These are phyloP conservation scores for Trichoderma citrinoviride DNA, from an alignment of 2,329 filamentous ascomycete genomes.

Conservation along the genomic window DNA sequence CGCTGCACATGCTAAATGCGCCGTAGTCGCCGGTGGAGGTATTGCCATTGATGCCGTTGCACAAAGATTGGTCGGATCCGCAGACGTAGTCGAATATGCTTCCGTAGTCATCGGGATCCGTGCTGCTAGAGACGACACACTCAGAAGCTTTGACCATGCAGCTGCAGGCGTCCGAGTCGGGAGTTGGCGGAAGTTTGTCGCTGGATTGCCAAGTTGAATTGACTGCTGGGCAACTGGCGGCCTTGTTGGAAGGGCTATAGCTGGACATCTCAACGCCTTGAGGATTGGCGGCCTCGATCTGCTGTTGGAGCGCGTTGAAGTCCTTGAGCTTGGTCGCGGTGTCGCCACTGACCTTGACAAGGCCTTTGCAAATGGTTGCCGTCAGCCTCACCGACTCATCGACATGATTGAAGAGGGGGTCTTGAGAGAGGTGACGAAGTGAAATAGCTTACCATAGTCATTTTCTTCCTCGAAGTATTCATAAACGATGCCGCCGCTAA, in stretches of 20 bases:
- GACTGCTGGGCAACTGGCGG: constrained; percentile 68
- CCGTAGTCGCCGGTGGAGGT: constrained; percentile 69
- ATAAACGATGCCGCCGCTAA: constrained; percentile 97
- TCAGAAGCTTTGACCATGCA: constrained; percentile 78
- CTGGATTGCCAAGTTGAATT: constrained; percentile 62
- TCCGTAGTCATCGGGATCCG: constrained; percentile 59
- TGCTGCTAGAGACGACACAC: constrained; percentile 63
- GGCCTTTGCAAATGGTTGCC: constrained; percentile 44
- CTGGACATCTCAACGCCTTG: constrained; percentile 60
- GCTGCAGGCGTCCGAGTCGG: constrained; percentile 73
- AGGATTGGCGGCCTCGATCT: constrained; percentile 64
- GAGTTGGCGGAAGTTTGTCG: constrained; percentile 72
- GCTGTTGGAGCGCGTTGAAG: constrained; percentile 68
- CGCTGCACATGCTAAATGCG: constrained; percentile 73
- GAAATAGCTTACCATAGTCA: constrained; percentile 65
- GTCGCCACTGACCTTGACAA: constrained; percentile 60
- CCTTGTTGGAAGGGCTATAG: constrained; percentile 72
- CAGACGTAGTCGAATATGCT: constrained; percentile 74
- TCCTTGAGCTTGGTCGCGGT: constrained; percentile 67
- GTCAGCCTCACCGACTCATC: background rate
- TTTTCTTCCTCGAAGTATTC: constrained; percentile 95
- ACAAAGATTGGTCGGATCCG: constrained; percentile 54
- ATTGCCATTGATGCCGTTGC: constrained; percentile 67
- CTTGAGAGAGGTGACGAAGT: background rate
- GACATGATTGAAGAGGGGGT: background rate